A percentile compares a stretch with the other conserved stretches of the same genome.
Evolutionary conservation across 148 eudicot genomes (phyloP).

Genomic region (Rhododendron kiyosumense): DNA sequence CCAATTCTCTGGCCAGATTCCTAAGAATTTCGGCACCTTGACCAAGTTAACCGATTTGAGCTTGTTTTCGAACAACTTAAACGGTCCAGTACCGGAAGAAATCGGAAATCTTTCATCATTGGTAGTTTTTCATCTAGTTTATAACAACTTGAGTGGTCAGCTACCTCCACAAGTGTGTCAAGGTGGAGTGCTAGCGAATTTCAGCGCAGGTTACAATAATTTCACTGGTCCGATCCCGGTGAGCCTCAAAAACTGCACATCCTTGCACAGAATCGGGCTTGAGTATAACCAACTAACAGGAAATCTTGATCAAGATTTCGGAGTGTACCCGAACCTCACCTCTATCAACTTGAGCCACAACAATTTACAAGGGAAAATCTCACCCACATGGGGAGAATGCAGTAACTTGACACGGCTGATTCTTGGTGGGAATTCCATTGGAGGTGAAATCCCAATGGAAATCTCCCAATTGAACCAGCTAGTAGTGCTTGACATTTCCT

Average conservation of each 20-base stretch:
- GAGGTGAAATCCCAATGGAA: neutral
- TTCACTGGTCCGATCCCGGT: neutral
- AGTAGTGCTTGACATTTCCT: neutral
- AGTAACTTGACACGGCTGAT: neutral
- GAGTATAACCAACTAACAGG: neutral
- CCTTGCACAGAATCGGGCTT: conserved; percentile 4
- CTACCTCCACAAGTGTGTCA: conserved; percentile 3
- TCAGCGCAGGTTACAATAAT: neutral
- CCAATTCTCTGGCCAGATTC: neutral
- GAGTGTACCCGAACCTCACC: neutral
- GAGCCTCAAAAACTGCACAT: conserved; percentile 6
- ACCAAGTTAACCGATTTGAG: neutral
- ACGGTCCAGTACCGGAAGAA: neutral
- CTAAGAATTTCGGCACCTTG: neutral
- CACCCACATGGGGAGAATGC: neutral
- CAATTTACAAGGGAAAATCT: neutral
- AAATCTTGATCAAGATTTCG: neutral
- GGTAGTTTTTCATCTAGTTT: neutral
- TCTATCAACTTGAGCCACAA: neutral
- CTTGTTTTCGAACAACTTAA: neutral
- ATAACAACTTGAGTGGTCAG: neutral
- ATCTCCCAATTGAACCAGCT: neutral
- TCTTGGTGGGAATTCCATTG: neutral
- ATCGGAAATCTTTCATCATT: neutral
- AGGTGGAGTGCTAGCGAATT: neutral